These are phyloP conservation scores for Populus davidiana DNA, from an alignment of 345 rosid species.

Conservation along the genomic window DNA sequence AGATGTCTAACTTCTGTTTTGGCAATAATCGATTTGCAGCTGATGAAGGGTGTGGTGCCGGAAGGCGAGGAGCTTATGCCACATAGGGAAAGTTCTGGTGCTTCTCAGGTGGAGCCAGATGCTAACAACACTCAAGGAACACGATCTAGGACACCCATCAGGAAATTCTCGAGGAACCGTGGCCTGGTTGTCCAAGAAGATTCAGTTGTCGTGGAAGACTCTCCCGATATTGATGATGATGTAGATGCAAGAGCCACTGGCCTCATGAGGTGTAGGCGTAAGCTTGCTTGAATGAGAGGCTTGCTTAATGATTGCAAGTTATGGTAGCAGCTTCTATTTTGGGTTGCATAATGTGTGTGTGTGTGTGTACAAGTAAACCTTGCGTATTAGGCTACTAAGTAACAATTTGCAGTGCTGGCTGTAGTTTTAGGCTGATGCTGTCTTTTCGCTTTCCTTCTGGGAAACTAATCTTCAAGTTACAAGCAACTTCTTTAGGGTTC, in stretches of 20 bases:
- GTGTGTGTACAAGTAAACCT: background rate
- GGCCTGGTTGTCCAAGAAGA: conserved; percentile 75
- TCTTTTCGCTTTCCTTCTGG: no score
- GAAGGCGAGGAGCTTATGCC: conserved; percentile 82
- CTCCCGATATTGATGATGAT: conserved; percentile 7
- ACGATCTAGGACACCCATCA: conserved; percentile 57
- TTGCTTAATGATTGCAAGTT: background rate
- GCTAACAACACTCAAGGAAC: conserved; percentile 29
- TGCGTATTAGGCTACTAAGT: background rate
- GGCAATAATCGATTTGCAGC: conserved; percentile 28
- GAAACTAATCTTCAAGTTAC: no score
- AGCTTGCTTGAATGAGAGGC: conserved; percentile 4
- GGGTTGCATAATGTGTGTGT: background rate
- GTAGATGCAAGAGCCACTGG: background rate
- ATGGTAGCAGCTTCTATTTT: background rate
- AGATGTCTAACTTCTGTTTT: background rate
- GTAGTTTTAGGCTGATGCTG: no score
- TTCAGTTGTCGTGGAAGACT: conserved; percentile 42
- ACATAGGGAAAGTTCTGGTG: conserved; percentile 29
- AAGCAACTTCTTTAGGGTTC: no score
- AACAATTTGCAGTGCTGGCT: no score
- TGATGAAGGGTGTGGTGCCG: conserved; percentile 51
- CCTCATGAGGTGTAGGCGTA: conserved; percentile 15
- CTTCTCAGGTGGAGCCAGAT: conserved; percentile 34
- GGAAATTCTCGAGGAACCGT: conserved; percentile 69